A percentile compares a stretch with the other conserved stretches of the same genome.
Conservation (phyloP, 192 early-diverging fungal genomes). For the Coemansia furcata region DNA sequence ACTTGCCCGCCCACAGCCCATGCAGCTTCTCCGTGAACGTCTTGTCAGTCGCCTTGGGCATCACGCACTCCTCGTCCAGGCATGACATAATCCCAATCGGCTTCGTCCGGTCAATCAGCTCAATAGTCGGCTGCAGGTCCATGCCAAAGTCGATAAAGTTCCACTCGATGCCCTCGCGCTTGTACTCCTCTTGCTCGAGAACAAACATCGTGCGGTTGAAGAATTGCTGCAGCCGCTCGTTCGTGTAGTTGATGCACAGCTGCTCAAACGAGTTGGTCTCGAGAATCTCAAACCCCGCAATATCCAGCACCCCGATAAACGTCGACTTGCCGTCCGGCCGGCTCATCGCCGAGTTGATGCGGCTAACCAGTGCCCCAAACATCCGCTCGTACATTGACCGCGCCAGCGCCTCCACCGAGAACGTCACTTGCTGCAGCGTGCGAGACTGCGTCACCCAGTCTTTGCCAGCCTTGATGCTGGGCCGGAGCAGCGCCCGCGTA, state of each 20-base stretch:
- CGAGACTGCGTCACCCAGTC: constrained; percentile 94
- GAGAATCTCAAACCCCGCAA: constrained; percentile 99
- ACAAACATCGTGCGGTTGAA: constrained; percentile 99
- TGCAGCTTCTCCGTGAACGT: constrained; percentile 93
- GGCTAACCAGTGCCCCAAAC: constrained; percentile 87
- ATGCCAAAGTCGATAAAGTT: constrained; percentile 97
- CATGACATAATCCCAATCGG: constrained; percentile 95
- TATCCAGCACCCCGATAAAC: constrained; percentile 98
- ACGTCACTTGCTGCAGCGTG: constrained; percentile 80
- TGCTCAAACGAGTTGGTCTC: constrained; percentile 98
- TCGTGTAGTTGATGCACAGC: constrained; percentile 99
- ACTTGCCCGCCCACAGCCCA: constrained; percentile 82
- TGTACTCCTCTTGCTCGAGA: constrained; percentile 97
- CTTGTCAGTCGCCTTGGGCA: constrained; percentile 92
- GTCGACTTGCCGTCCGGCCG: constrained; percentile 67
- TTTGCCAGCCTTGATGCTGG: constrained; percentile 90
- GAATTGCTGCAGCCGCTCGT: constrained; percentile 98
- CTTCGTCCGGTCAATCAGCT: constrained; percentile 96
- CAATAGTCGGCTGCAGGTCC: constrained; percentile 96
- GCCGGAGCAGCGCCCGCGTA: constrained; percentile 79
- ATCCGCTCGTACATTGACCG: constrained; percentile 92
- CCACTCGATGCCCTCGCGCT: constrained; percentile 96
- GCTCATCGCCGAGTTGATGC: constrained; percentile 75
- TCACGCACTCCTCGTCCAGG: constrained; percentile 98
- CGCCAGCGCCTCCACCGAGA: constrained; percentile 88